Conservation (phyloP, 306 rosid species). For the Cucurbita ficifolia region DNA sequence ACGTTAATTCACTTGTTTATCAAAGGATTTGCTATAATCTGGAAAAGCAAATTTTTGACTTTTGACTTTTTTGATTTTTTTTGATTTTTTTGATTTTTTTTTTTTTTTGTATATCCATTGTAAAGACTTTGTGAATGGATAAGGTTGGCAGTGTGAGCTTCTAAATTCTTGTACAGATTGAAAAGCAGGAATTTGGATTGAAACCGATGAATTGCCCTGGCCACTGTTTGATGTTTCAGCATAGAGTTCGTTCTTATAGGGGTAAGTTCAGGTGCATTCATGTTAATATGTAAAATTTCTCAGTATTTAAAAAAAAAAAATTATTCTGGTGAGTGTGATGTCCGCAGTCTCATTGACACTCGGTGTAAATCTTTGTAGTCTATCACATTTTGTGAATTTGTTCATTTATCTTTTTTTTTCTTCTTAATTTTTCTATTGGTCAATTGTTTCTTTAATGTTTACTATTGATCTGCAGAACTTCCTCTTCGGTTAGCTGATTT, state of each 20-base stretch:
- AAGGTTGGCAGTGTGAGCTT: neutral
- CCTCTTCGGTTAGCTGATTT: conserved; percentile 95
- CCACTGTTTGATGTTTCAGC: conserved; percentile 89
- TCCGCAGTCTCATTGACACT: too few species aligned
- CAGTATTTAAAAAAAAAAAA: too few species aligned
- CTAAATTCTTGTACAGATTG: conserved; percentile 33
- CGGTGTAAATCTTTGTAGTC: neutral
- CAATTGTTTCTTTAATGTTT: neutral
- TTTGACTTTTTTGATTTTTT: too few species aligned
- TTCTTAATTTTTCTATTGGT: neutral
- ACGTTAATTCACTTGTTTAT: too few species aligned
- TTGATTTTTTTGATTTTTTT: too few species aligned
- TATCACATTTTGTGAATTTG: neutral
- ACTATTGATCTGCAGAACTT: conserved; percentile 45
- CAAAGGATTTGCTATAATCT: neutral
- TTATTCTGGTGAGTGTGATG: too few species aligned
- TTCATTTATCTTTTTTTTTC: neutral
- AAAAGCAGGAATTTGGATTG: conserved; percentile 93
- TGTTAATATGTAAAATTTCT: neutral
- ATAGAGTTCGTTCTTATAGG: conserved; percentile 92
- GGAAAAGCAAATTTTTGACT: neutral
- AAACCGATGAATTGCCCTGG: conserved; percentile 99
- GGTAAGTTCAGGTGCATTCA: conserved; percentile 23
- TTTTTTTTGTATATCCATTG: neutral
- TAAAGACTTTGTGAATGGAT: neutral